Conservation (phyloP, 805 yeast genomes). For the Cyberlindnera lachancei region DNA sequence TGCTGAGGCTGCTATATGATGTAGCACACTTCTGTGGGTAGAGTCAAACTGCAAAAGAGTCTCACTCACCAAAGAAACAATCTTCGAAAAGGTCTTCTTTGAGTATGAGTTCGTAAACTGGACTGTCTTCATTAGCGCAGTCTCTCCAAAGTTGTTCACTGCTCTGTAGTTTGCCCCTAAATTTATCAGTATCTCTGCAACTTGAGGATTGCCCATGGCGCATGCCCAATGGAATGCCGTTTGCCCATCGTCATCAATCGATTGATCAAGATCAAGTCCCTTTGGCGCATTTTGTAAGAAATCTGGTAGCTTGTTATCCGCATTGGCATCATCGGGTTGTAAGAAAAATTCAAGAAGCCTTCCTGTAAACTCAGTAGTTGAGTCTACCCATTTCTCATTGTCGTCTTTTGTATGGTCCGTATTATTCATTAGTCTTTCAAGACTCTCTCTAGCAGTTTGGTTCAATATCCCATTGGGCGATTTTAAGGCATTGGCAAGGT, state of each 20-base stretch:
- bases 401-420: constrained; percentile 9
- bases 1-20: constrained; percentile 72
- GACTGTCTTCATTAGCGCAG: constrained; percentile 79
- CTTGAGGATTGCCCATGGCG: constrained; percentile 78
- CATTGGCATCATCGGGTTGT: constrained; percentile 45
- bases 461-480: constrained; percentile 18
- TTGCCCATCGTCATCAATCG: constrained; percentile 91
- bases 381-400: constrained; percentile 20
- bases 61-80: constrained; percentile 68
- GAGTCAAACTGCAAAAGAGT: constrained; percentile 74
- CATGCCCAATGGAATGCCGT: constrained; percentile 98
- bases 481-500: constrained; percentile 36
- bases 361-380: constrained; percentile 35
- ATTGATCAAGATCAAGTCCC: constrained; percentile 62
- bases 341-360: constrained; percentile 46
- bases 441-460: constrained; percentile 19
- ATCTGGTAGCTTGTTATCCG: constrained; percentile 44
- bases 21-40: constrained; percentile 71
- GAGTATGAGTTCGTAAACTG: constrained; percentile 84
- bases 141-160: constrained; percentile 68
- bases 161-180: constrained; percentile 66
- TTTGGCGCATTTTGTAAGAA: constrained; percentile 57
- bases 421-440: constrained; percentile 17
- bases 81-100: constrained; percentile 68
- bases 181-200: constrained; percentile 66